These are phyloP conservation scores for Neonectria neomacrospora DNA, from an alignment of 2,329 filamentous ascomycete species.

Conservation along the genomic window DNA sequence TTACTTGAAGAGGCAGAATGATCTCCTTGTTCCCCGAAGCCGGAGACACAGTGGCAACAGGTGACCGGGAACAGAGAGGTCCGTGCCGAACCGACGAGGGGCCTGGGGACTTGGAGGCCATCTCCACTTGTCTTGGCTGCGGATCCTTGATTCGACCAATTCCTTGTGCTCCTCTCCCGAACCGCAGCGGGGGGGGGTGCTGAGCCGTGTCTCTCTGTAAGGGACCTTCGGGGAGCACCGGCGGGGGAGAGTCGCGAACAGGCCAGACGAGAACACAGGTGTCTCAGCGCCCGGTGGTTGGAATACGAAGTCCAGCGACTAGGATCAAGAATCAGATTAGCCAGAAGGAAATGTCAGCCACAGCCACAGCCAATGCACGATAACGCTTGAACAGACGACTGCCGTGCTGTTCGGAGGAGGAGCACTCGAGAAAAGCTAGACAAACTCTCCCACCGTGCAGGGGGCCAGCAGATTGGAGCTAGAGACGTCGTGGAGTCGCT, in stretches of 20 bases:
- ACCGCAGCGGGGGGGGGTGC: neutral
- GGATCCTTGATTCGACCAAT: conserved; percentile 11
- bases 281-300: neutral
- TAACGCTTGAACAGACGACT: neutral
- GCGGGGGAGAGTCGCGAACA: neutral
- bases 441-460: neutral
- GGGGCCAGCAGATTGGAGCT: neutral
- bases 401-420: neutral
- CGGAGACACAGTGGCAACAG: conserved; percentile 32
- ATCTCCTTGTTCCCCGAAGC: conserved; percentile 25
- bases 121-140: conserved; percentile 20
- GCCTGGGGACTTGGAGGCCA: conserved; percentile 13
- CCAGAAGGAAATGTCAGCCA: neutral
- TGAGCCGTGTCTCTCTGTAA: neutral
- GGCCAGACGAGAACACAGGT: neutral
- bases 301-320: neutral
- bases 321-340: neutral
- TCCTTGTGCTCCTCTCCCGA: conserved; percentile 18
- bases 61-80: conserved; percentile 28
- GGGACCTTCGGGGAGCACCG: neutral
- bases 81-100: conserved; percentile 30
- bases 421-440: neutral
- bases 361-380: neutral
- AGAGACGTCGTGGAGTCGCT: neutral
- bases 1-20: neutral